Conservation (phyloP, 805 yeast species). For the Yueomyces sp. region DNA sequence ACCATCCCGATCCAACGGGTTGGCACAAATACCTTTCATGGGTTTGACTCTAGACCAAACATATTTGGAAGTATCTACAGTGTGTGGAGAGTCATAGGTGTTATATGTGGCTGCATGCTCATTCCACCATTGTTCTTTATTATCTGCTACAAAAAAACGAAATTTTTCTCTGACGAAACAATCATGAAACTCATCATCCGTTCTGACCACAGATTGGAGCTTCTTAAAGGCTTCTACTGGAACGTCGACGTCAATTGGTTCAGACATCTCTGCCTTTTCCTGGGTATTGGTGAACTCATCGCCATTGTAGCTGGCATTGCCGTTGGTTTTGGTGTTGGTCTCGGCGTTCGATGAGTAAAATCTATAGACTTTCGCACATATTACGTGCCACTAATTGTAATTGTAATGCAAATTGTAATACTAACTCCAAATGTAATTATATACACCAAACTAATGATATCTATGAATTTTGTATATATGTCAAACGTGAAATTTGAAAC, state of each 20-base stretch:
- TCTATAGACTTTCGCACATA: not conserved
- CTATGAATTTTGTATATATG: too few relatives aligned
- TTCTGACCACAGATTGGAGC: conserved; percentile 8
- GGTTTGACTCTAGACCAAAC: conserved; percentile 6
- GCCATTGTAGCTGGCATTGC: conserved; percentile 29
- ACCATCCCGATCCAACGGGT: conserved; percentile 13
- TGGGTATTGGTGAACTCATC: conserved; percentile 21
- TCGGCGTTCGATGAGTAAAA: not conserved
- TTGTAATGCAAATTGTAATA: not conserved
- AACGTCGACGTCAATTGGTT: conserved; percentile 17
- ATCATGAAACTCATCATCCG: conserved; percentile 13
- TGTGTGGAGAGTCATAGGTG: conserved; percentile 6
- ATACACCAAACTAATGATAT: too few relatives aligned
- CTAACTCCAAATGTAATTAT: too few relatives aligned
- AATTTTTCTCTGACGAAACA: conserved; percentile 9
- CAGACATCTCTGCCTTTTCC: conserved; percentile 17
- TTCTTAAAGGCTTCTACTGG: conserved; percentile 18
- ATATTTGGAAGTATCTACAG: conserved; percentile 11
- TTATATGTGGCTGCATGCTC: conserved; percentile 8
- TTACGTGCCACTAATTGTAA: not conserved
- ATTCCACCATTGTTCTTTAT: conserved; percentile 19
- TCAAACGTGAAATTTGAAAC: too few relatives aligned
- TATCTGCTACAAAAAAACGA: conserved; percentile 8
- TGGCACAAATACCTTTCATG: conserved; percentile 9
- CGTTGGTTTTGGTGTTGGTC: conserved; percentile 33